Conservation (phyloP, 768 basidiomycete species). For the Pulveroboletus ravenelii region DNA sequence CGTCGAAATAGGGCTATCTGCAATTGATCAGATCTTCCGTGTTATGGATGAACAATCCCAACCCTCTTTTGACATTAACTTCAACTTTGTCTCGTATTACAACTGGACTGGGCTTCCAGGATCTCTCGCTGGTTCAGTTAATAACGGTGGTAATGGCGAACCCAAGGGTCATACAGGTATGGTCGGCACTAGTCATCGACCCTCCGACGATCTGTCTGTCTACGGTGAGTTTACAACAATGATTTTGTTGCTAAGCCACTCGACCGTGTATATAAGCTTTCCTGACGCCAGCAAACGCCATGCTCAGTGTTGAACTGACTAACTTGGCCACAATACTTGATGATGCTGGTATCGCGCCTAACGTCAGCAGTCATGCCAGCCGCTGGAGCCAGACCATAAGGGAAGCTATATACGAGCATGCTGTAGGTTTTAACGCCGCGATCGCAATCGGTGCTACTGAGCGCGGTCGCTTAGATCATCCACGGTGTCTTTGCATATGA, state of each 20-base stretch:
- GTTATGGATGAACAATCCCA: conserved; percentile 78
- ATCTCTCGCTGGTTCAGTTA: conserved; percentile 52
- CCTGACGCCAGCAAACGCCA: conserved; percentile 75
- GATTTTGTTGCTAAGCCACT: neutral
- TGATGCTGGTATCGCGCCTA: conserved; percentile 39
- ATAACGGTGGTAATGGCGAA: conserved; percentile 69
- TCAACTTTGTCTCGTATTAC: conserved; percentile 72
- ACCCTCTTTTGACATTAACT: conserved; percentile 60
- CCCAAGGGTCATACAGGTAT: conserved; percentile 70
- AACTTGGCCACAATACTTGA: conserved; percentile 61
- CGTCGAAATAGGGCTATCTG: conserved; percentile 49
- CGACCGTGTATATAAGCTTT: conserved; percentile 47
- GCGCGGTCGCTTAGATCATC: conserved; percentile 40
- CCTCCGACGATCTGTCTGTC: conserved; percentile 67
- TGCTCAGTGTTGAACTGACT: conserved; percentile 69
- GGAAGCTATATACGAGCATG: conserved; percentile 58
- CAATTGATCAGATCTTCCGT: conserved; percentile 67
- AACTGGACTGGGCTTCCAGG: conserved; percentile 76
- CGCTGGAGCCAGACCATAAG: conserved; percentile 54
- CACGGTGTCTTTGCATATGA: conserved; percentile 73
- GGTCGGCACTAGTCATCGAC: conserved; percentile 73
- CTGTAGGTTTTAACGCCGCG: conserved; percentile 35
- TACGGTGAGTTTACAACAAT: conserved; percentile 44
- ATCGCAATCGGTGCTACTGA: neutral
- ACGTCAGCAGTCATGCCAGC: conserved; percentile 50